Evolutionary conservation across 1,139 yeast genomes (phyloP), one percentile per base, ranked within the genome.

Genomic region (Pichia sp.): DNA sequence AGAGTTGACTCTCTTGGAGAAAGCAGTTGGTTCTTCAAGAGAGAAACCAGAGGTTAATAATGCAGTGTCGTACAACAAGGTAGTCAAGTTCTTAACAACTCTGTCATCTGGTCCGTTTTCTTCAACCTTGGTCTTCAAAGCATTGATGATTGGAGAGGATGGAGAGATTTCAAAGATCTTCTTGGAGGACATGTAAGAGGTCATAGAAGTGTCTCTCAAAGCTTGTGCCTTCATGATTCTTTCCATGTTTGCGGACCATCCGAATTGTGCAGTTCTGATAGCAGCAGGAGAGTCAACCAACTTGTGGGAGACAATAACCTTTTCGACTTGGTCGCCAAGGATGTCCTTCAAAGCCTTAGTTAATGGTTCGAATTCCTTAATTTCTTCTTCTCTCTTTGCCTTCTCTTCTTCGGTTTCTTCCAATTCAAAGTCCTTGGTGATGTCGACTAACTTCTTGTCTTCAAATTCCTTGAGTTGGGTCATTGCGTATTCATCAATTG

Each of bases 171-270:
- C 99, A 60, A 91, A 86, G 58, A 93, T 91, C 82, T 91, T 91
- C 87, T 93, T 93, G 41, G 98, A 91, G 32, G 98, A 83, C 99
- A 91, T 93, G 93, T 91, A 91, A 47, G 96, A 79, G 35, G 97
- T 87, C 98, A 93, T 91, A 55, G 95, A 78, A 55, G 95, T 84
- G 68, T 91, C 98, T 74, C 98, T 88, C 59, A 91, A 77, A 57
- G 99, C 98, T 76, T 91, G 99, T 48, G 98, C 98, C 77, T 91
- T 91, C 99, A 91, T 93, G 76, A 91, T 91, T 82, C 98, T 91
- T 75, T 91, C 99, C 98, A 93, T 93, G 77, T 91, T 91, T 59
- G 99, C 99, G 54, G 98, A 91, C 99, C 99, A 91, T 65, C 99
- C 98, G 66, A 91, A 91, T 74, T 91, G 98, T 57, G 96, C 97